These are phyloP conservation scores for Helicostylum pulchrum DNA, from an alignment of 192 early-diverging fungal genomes.

Conservation along the genomic window DNA sequence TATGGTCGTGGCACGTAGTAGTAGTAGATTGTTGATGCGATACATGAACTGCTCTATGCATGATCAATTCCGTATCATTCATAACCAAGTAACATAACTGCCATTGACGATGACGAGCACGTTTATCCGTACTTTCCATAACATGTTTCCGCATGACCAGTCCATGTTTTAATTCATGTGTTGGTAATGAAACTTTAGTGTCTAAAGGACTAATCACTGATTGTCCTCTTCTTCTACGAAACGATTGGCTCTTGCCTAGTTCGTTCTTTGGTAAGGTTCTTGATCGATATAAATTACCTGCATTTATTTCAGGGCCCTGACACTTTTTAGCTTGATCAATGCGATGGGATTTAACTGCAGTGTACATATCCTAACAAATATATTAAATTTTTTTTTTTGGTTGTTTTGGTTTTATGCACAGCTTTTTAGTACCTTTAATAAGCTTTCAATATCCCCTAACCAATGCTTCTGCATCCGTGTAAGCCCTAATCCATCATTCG, in stretches of 20 bases:
- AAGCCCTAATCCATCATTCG: not conserved
- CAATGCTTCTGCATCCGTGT: constrained; percentile 1
- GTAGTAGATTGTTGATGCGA: not conserved
- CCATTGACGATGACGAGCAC: constrained; percentile 11
- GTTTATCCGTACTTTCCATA: constrained; percentile 10
- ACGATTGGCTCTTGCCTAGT: not conserved
- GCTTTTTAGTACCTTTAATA: not conserved
- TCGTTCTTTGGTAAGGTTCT: constrained; percentile 1
- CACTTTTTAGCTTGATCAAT: constrained; percentile 9
- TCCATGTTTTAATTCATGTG: not conserved
- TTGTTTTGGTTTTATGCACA: not conserved
- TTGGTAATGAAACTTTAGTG: not conserved
- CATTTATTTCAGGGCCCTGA: not conserved
- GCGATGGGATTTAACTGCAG: constrained; percentile 3
- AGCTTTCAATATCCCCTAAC: constrained; percentile 8
- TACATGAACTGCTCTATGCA: not conserved
- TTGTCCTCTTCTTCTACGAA: constrained; percentile 1
- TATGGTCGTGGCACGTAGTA: not conserved
- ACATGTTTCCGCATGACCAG: constrained; percentile 16
- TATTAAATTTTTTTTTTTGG: not conserved
- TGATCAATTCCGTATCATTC: constrained; percentile 2
- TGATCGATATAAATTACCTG: not conserved
- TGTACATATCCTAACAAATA: constrained; percentile 2
- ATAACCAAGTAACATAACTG: constrained; percentile 10
- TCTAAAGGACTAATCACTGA: not conserved